Evolutionary conservation across 2,329 filamentous ascomycete genomes (phyloP).

Genomic region (Neopestalotiopsis sp.): DNA sequence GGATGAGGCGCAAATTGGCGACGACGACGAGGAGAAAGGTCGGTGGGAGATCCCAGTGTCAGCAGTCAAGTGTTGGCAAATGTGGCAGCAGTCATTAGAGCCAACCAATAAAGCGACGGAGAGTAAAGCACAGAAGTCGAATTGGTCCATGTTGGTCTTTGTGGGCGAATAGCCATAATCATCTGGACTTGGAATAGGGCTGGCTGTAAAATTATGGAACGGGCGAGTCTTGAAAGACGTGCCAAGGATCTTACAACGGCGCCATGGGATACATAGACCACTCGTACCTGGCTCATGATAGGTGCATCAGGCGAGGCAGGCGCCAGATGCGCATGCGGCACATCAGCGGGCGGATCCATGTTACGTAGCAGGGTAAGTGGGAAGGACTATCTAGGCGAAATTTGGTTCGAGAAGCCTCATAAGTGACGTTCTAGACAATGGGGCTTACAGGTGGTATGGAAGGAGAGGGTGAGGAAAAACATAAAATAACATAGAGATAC

Average conservation of each 20-base stretch:
- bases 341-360: not conserved
- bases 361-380: not conserved
- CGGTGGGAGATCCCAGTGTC: too few species aligned
- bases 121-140: not conserved
- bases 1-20: too few species aligned
- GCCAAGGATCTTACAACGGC: not conserved
- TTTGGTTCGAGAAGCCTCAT: constrained; percentile 18
- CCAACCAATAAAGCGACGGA: too few species aligned
- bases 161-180: not conserved
- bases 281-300: not conserved
- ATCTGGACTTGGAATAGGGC: not conserved
- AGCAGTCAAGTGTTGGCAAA: too few species aligned
- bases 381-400: not conserved
- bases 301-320: not conserved
- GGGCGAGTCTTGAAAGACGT: not conserved
- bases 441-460: not conserved
- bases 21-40: too few species aligned
- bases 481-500: not conserved
- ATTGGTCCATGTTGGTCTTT: not conserved
- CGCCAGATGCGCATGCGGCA: not conserved
- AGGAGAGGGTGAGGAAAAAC: not conserved
- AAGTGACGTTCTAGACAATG: constrained; percentile 8
- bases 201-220: not conserved
- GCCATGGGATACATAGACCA: not conserved
- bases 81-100: too few species aligned